Evolutionary conservation across 2,329 filamentous ascomycete species (phyloP).

Genomic region (Penicillium frequentans): DNA sequence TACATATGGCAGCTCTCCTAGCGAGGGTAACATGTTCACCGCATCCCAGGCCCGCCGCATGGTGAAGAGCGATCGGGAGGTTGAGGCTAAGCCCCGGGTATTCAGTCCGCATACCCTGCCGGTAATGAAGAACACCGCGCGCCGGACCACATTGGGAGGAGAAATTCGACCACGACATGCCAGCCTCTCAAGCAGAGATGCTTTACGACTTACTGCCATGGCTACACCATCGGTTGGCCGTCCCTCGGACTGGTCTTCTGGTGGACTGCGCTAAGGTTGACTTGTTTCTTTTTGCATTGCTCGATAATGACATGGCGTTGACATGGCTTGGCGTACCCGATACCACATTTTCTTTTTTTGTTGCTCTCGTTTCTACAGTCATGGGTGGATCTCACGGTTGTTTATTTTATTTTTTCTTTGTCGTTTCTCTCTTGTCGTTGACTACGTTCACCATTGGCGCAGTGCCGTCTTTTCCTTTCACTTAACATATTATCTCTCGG

Average conservation of each 20-base stretch:
- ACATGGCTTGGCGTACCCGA: constrained; percentile 28
- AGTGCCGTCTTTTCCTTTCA: constrained; percentile 11
- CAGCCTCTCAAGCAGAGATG: constrained; percentile 40
- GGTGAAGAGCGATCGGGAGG: constrained; percentile 62
- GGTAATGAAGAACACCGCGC: constrained; percentile 54
- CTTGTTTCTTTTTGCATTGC: constrained; percentile 5
- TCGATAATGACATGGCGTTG: constrained; percentile 15
- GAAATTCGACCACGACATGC: constrained; percentile 42
- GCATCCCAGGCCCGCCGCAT: constrained; percentile 66
- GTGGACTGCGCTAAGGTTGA: constrained; percentile 17
- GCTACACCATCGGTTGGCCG: constrained; percentile 36
- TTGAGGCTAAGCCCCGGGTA: constrained; percentile 56
- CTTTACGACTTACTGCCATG: constrained; percentile 39
- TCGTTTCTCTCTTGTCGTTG: constrained; percentile 15
- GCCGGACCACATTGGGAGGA: constrained; percentile 44
- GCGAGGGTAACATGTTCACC: constrained; percentile 62
- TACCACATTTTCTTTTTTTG: constrained; percentile 29
- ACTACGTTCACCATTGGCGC: constrained; percentile 1
- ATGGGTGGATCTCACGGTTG: constrained; percentile 14
- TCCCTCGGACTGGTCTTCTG: constrained; percentile 29
- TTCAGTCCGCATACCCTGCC: constrained; percentile 62
- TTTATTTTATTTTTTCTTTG: neutral
- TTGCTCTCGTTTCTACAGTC: constrained; percentile 1
- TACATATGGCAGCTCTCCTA: constrained; percentile 54
- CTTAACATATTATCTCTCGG: constrained; percentile 25